phyloP scores from a whole-genome alignment of 2,329 filamentous ascomycete species.

The Pyrenophora tritici-repentis region DNA sequence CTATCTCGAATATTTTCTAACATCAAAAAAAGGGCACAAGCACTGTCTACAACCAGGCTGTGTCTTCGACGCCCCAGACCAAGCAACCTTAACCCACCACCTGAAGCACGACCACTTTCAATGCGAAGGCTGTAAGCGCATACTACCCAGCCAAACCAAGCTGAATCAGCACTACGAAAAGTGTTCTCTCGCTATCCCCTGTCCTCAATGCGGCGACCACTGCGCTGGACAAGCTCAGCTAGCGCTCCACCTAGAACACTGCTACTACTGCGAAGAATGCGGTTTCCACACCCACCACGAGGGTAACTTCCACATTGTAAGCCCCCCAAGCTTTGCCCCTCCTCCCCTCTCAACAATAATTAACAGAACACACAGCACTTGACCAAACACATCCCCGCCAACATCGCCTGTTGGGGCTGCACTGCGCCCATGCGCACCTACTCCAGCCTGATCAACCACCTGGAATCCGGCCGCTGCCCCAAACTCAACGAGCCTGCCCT shows the following conservation, averaged over 20 bases:
- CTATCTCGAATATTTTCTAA: neutral
- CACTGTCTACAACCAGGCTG: constrained; percentile 43
- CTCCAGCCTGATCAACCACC: constrained; percentile 38
- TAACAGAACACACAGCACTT: constrained; percentile 29
- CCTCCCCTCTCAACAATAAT: neutral
- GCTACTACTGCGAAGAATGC: constrained; percentile 32
- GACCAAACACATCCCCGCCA: constrained; percentile 29
- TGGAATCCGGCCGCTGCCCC: constrained; percentile 68
- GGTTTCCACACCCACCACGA: constrained; percentile 27
- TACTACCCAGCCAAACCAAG: constrained; percentile 37
- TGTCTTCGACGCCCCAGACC: constrained; percentile 34
- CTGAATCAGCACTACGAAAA: constrained; percentile 29
- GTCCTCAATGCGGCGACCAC: constrained; percentile 23
- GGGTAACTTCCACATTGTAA: constrained; percentile 30
- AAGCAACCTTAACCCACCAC: constrained; percentile 28
- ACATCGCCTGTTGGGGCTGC: constrained; percentile 36
- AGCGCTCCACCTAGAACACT: constrained; percentile 26
- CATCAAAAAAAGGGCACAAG: constrained; percentile 26
- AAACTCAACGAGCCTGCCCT: constrained; percentile 63
- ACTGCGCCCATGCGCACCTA: constrained; percentile 27
- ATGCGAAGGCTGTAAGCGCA: constrained; percentile 36
- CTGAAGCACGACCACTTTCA: constrained; percentile 37
- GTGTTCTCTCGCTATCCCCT: constrained; percentile 26
- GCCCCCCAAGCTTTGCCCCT: neutral
- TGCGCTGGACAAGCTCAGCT: constrained; percentile 28